Base-by-base conservation (phyloP, 768 basidiomycete genomes). In the Termitomyces sp. region DNA sequence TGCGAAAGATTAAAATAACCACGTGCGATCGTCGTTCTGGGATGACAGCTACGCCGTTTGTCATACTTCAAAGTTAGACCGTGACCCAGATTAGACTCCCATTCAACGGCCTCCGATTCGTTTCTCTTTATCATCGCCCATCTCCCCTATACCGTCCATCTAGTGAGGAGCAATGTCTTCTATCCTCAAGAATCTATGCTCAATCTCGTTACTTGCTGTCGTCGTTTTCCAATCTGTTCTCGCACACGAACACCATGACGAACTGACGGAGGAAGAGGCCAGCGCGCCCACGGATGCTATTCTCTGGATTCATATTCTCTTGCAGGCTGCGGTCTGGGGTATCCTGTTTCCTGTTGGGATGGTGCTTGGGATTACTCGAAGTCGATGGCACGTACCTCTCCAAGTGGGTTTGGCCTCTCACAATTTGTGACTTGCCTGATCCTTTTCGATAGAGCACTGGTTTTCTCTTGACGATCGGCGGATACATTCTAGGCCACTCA, bases 301-400 rank as follows among this genome's bases (percentile, higher is more conserved):
- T 30, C 79, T 96, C 27, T 90, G 85, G 82, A 80, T 92, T 21
- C 94, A 96, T 67, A 93, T 94, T 52, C 75, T 77, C 32, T 68
- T 96, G 12, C 94, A 97, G 63, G 82, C 79, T 3, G 63, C 79
- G 8, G 84, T 90, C 5, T 96, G 94, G 94, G 92, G 91, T 3
- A 63, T 96, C 2, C 66, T 94, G 32, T 97, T 96, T 65, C 94
- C 94, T 0, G 76, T 85, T 7, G 94, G 86, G 28, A 89, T 89
- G 88, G 84, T 90, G 0, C 70, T 90, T 4, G 87, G 87, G 17
- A 72, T 91, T 16, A 72, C 83, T n/a, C 78, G 85, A 57, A 94
- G 92, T 68, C 80, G 85, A 64, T 95, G 89, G 86, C 94, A 97
- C 68, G 92, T 94, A 43, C 94, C 94, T 5, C 68, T 94, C 5